Percentiles rank a stretch among this genome's conserved stretches.
These are phyloP conservation scores for Auriscalpium microsporum DNA, from an alignment of 768 basidiomycete species.

Conservation along the genomic window DNA sequence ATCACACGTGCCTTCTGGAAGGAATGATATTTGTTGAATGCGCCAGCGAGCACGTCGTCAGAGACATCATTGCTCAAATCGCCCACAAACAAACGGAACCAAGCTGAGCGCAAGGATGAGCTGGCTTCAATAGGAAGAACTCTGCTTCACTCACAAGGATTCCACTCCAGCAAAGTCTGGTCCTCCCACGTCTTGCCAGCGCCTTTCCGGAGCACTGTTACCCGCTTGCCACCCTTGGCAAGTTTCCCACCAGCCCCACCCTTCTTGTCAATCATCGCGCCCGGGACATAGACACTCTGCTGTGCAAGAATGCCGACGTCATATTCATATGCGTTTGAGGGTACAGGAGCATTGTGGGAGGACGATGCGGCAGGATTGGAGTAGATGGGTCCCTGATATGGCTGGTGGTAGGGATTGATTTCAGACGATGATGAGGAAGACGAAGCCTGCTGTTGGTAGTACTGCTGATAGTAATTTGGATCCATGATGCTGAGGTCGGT, in stretches of 20 bases:
- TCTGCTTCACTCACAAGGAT: constrained; percentile 60
- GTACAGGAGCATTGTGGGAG: constrained; percentile 67
- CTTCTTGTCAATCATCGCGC: constrained; percentile 83
- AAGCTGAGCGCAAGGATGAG: constrained; percentile 43
- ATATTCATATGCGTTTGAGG: constrained; percentile 87
- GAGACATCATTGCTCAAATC: constrained; percentile 98
- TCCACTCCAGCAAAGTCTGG: constrained; percentile 95
- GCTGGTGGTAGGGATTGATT: constrained; percentile 76
- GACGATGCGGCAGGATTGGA: constrained; percentile 55
- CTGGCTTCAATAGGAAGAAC: not conserved
- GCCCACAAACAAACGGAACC: constrained; percentile 97
- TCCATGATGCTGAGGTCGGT: constrained; percentile 29
- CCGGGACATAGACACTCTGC: constrained; percentile 88
- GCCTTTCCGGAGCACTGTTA: constrained; percentile 91
- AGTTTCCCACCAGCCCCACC: constrained; percentile 80
- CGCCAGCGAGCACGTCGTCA: constrained; percentile 86
- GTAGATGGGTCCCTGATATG: constrained; percentile 69
- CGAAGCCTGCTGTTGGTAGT: constrained; percentile 15
- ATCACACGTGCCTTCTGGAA: constrained; percentile 96
- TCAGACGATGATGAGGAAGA: constrained; percentile 28
- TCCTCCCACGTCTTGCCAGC: constrained; percentile 98
- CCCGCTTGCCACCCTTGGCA: constrained; percentile 84
- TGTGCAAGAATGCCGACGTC: constrained; percentile 87
- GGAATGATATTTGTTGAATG: constrained; percentile 88
- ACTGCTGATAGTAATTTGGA: constrained; percentile 41